phyloP scores from a whole-genome alignment of 768 basidiomycete species.

The Candolleomyces aberdarensis region DNA sequence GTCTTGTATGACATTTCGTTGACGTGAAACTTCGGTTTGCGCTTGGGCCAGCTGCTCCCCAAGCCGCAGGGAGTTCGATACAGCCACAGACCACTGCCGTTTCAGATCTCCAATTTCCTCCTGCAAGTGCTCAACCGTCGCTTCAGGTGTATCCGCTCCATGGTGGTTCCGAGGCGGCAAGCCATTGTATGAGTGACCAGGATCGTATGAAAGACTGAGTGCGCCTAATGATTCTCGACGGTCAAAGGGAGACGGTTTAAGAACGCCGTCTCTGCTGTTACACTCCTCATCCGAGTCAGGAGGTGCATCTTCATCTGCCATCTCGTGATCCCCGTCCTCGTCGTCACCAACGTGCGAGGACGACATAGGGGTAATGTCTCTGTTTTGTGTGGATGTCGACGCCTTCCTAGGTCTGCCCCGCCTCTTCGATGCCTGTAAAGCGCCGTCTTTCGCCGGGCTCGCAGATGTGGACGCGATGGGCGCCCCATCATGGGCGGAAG shows the following conservation, averaged over 20 bases:
- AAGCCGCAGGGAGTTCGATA: constrained; percentile 59
- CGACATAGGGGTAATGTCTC: constrained; percentile 11
- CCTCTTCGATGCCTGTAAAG: constrained; percentile 27
- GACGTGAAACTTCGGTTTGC: constrained; percentile 56
- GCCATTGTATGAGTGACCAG: constrained; percentile 20
- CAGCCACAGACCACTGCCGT: constrained; percentile 65
- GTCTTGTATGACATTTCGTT: constrained; percentile 50
- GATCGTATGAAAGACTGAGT: constrained; percentile 29
- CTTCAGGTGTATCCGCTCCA: constrained; percentile 22
- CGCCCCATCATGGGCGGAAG: not conserved
- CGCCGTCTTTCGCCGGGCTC: not conserved
- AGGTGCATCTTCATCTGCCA: constrained; percentile 14
- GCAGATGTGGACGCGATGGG: not conserved
- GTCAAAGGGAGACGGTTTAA: constrained; percentile 35
- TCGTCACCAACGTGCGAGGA: constrained; percentile 34
- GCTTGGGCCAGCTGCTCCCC: constrained; percentile 69
- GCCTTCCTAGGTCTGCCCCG: constrained; percentile 39
- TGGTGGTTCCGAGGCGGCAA: constrained; percentile 30
- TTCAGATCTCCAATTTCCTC: constrained; percentile 63
- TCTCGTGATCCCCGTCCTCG: constrained; percentile 30
- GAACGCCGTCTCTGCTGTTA: constrained; percentile 68
- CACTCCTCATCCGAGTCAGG: constrained; percentile 46
- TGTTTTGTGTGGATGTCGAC: constrained; percentile 1
- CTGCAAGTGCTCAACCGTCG: constrained; percentile 58
- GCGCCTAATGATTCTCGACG: constrained; percentile 31